Evolutionary conservation across 1,284 basidiomycete genomes (phyloP).

Genomic region (Cystobasidium slooffiae): DNA sequence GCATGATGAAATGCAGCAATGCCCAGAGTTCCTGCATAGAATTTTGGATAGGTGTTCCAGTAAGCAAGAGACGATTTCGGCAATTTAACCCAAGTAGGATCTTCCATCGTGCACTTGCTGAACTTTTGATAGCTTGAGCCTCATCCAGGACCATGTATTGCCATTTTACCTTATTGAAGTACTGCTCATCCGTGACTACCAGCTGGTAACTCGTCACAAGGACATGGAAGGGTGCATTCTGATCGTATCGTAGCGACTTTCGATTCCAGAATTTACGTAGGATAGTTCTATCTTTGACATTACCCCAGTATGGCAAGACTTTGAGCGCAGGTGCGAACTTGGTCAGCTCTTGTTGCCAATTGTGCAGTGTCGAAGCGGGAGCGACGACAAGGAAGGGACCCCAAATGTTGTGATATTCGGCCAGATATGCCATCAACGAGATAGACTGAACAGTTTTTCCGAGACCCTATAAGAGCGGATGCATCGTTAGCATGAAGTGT

Average conservation of each 20-base stretch:
- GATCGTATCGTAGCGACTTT: conserved; percentile 93
- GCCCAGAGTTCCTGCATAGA: conserved; percentile 99
- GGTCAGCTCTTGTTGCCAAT: conserved; percentile 98
- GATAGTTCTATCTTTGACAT: conserved; percentile 92
- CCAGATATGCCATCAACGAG: conserved; percentile 92
- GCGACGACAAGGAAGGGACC: conserved; percentile 99
- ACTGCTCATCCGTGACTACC: conserved; percentile 95
- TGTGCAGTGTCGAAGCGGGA: conserved; percentile 95
- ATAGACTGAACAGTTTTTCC: conserved; percentile 96
- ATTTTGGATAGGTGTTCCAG: conserved; percentile 98
- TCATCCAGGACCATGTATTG: conserved; percentile 99
- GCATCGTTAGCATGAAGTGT: conserved; percentile 16
- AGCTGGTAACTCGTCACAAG: conserved; percentile 97
- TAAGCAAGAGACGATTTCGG: conserved; percentile 90
- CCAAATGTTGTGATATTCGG: conserved; percentile 98
- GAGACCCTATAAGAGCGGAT: conserved; percentile 41
- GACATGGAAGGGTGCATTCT: conserved; percentile 95
- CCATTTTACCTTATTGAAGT: conserved; percentile 98
- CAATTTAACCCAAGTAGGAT: conserved; percentile 94
- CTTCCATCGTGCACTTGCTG: conserved; percentile 96
- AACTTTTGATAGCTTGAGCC: conserved; percentile 98
- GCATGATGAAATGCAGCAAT: conserved; percentile 99
- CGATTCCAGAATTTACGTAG: conserved; percentile 98
- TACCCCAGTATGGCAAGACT: conserved; percentile 97
- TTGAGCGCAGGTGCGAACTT: conserved; percentile 94